A percentile compares a stretch with the other conserved stretches of the same genome.
These are phyloP conservation scores for Starmerella geochares DNA, from an alignment of 805 yeast genomes.

Conservation along the genomic window DNA sequence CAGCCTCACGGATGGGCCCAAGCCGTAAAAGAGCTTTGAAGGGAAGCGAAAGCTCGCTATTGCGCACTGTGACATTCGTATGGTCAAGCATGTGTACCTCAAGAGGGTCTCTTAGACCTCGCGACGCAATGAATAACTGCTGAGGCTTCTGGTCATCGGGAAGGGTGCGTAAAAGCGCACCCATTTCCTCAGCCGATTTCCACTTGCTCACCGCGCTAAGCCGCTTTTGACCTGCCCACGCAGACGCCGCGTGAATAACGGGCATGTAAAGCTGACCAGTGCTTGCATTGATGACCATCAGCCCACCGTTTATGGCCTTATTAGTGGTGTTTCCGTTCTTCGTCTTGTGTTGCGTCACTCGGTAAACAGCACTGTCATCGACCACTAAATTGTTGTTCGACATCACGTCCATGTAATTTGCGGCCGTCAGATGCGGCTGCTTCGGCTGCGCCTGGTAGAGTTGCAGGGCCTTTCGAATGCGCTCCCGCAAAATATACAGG, in stretches of 20 bases:
- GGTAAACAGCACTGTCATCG: conserved; percentile 88
- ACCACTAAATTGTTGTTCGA: conserved; percentile 66
- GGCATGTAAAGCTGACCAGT: conserved; percentile 84
- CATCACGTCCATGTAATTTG: conserved; percentile 82
- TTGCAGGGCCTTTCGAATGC: conserved; percentile 88
- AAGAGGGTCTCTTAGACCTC: conserved; percentile 84
- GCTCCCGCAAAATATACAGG: conserved; percentile 76
- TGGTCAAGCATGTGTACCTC: conserved; percentile 96
- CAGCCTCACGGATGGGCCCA: conserved; percentile 67
- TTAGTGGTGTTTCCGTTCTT: conserved; percentile 88
- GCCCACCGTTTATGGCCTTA: conserved; percentile 86
- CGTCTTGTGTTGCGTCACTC: conserved; percentile 85
- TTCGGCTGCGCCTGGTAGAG: conserved; percentile 88
- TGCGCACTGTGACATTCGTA: conserved; percentile 80
- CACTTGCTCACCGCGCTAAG: conserved; percentile 88
- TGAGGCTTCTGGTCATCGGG: conserved; percentile 93
- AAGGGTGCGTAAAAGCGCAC: conserved; percentile 76
- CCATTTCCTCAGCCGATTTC: conserved; percentile 97
- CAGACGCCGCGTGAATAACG: conserved; percentile 79
- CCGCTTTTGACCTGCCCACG: conserved; percentile 92
- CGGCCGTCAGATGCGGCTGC: conserved; percentile 79
- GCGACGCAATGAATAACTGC: conserved; percentile 79
- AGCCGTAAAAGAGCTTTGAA: conserved; percentile 77
- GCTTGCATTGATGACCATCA: conserved; percentile 79
- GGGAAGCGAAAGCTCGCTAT: conserved; percentile 82